phyloP scores from a whole-genome alignment of 148 eudicot species.

The Polygonum maritimum region DNA sequence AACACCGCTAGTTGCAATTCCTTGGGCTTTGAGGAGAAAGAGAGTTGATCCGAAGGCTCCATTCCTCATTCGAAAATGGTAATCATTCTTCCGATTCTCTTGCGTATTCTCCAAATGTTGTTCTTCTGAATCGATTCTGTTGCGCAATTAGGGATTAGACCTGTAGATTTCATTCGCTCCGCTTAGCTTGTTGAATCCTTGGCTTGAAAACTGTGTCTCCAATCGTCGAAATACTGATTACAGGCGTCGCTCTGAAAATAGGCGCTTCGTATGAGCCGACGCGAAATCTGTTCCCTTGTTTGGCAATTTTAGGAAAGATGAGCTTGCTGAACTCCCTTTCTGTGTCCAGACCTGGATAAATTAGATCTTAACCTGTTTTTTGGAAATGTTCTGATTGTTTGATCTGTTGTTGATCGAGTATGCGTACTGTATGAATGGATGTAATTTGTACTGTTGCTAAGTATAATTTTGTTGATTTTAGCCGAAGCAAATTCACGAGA shows the following conservation, averaged over 20 bases:
- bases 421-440: not conserved
- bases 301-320: not conserved
- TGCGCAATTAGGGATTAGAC: not conserved
- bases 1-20: not conserved
- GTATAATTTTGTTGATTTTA: not conserved
- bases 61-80: slow-evolving; percentile 1
- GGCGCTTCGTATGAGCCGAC: slow-evolving; percentile 22
- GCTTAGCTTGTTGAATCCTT: not conserved
- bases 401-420: not conserved
- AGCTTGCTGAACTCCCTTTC: not conserved
- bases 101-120: not conserved
- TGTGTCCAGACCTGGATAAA: not conserved
- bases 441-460: not conserved
- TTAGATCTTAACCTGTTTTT: not conserved
- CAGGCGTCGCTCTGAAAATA: slow-evolving; percentile 10
- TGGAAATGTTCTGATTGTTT: not conserved
- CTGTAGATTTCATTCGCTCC: not conserved
- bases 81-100: not conserved
- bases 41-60: not conserved
- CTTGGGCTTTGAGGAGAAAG: not conserved
- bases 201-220: not conserved
- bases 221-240: slow-evolving; percentile 28
- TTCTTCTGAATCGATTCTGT: not conserved
- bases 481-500: slow-evolving; percentile 44
- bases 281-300: slow-evolving; percentile 13